Percentiles rank a stretch among this genome's conserved stretches.
phyloP scores from a whole-genome alignment of 2,329 filamentous ascomycete species.

The Ceratocystis destructans region DNA sequence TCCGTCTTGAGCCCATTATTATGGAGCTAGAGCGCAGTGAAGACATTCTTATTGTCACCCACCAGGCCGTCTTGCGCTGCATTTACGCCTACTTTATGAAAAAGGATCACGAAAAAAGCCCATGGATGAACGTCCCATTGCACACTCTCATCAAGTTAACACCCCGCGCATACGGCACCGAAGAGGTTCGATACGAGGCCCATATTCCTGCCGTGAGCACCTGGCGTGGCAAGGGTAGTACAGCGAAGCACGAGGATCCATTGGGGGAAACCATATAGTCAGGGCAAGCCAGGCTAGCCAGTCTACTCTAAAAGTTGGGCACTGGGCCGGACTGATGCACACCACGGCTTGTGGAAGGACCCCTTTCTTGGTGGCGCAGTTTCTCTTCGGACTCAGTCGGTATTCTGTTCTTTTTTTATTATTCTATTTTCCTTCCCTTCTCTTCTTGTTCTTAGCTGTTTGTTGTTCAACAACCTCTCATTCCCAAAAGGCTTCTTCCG shows the following conservation, averaged over 20 bases:
- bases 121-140: conserved; percentile 97
- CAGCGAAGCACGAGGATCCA: conserved; percentile 70
- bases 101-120: conserved; percentile 77
- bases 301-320: no score
- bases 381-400: not conserved
- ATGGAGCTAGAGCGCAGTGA: conserved; percentile 96
- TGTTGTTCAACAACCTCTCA: not conserved
- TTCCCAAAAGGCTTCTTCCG: not conserved
- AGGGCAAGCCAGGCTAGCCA: not conserved
- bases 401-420: not conserved
- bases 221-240: conserved; percentile 86
- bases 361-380: not conserved
- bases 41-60: conserved; percentile 94
- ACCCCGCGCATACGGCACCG: conserved; percentile 82
- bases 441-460: not conserved
- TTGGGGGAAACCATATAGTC: conserved; percentile 25
- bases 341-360: no score
- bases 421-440: not conserved
- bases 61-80: conserved; percentile 90
- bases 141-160: conserved; percentile 96
- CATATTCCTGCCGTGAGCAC: conserved; percentile 94
- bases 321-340: no score
- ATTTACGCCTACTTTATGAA: conserved; percentile 99
- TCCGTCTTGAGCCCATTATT: conserved; percentile 94
- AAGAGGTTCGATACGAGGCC: conserved; percentile 75